phyloP scores from a whole-genome alignment of 108 stramenopile species.

The Cyclotella atomus region DNA sequence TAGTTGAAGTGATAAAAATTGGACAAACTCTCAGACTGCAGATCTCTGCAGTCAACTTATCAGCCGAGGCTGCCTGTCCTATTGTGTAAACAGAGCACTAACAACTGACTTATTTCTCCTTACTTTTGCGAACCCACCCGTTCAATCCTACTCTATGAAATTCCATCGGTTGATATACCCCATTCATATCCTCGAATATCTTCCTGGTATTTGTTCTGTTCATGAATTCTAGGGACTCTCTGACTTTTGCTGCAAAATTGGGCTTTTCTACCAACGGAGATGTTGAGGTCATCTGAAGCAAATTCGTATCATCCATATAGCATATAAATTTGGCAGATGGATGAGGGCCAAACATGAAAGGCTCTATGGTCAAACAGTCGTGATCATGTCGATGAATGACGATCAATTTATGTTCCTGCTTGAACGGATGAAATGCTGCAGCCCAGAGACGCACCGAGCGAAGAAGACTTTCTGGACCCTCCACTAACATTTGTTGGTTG shows the following conservation, averaged over 20 bases:
- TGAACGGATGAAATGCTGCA: slow-evolving; percentile 15
- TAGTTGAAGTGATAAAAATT: too few relatives aligned
- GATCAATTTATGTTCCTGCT: slow-evolving; percentile 26
- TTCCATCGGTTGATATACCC: slow-evolving; percentile 17
- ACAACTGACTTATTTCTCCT: too few relatives aligned
- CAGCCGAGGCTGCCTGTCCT: too few relatives aligned
- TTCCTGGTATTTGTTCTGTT: slow-evolving; percentile 15
- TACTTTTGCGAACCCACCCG: slow-evolving; percentile 40
- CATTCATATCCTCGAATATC: slow-evolving; percentile 20
- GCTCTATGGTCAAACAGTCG: slow-evolving; percentile 46
- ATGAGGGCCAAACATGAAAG: slow-evolving; percentile 59
- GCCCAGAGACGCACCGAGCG: slow-evolving; percentile 73
- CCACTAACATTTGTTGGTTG: background rate
- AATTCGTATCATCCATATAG: slow-evolving; percentile 53
- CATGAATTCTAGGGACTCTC: slow-evolving; percentile 43
- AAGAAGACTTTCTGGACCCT: slow-evolving; percentile 60
- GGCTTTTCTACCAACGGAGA: slow-evolving; percentile 77
- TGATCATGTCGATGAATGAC: slow-evolving; percentile 50
- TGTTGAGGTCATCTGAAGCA: slow-evolving; percentile 70
- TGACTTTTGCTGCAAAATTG: slow-evolving; percentile 66
- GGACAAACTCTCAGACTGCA: too few relatives aligned
- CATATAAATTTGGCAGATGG: slow-evolving; percentile 51
- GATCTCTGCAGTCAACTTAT: too few relatives aligned
- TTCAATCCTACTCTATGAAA: slow-evolving; percentile 44
- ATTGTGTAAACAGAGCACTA: too few relatives aligned